These are phyloP conservation scores for Mycosphaerella arachidis DNA, from an alignment of 2,329 filamentous ascomycete species.

Conservation along the genomic window DNA sequence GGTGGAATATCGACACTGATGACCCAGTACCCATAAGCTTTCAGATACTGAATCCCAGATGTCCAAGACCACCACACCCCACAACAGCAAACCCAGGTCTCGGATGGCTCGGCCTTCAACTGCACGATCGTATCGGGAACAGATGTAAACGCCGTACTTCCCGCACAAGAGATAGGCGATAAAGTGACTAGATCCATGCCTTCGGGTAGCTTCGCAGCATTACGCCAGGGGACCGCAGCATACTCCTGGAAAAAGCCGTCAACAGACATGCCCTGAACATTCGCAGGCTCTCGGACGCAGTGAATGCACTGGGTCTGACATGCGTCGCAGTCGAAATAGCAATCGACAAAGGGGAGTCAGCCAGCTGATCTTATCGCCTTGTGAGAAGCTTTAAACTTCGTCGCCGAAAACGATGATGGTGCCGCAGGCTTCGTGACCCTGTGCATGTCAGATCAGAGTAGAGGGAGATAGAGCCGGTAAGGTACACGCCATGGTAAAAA, in stretches of 20 bases:
- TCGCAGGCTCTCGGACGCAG: conserved; percentile 9
- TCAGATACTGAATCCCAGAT: conserved; percentile 46
- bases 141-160: conserved; percentile 24
- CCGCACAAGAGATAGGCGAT: conserved; percentile 18
- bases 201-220: conserved; percentile 16
- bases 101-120: conserved; percentile 8
- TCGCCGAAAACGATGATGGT: conserved; percentile 11
- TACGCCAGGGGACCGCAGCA: conserved; percentile 15
- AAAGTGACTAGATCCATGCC: conserved; percentile 14
- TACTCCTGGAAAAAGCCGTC: conserved; percentile 19
- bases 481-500: conserved; percentile 15
- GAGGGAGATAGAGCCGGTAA: background rate
- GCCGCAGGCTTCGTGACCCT: conserved; percentile 19
- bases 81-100: conserved; percentile 12
- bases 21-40: conserved; percentile 43
- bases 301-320: conserved; percentile 16
- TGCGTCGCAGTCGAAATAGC: conserved; percentile 18
- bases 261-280: conserved; percentile 18
- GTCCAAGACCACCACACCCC: conserved; percentile 28
- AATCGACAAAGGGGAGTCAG: conserved; percentile 16
- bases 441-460: background rate
- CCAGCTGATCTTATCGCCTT: conserved; percentile 16
- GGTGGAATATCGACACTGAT: conserved; percentile 46
- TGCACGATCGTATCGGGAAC: conserved; percentile 13
- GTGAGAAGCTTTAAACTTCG: conserved; percentile 9